These are phyloP conservation scores for Teunomyces pallodes DNA, from an alignment of 805 yeast genomes.

Conservation along the genomic window DNA sequence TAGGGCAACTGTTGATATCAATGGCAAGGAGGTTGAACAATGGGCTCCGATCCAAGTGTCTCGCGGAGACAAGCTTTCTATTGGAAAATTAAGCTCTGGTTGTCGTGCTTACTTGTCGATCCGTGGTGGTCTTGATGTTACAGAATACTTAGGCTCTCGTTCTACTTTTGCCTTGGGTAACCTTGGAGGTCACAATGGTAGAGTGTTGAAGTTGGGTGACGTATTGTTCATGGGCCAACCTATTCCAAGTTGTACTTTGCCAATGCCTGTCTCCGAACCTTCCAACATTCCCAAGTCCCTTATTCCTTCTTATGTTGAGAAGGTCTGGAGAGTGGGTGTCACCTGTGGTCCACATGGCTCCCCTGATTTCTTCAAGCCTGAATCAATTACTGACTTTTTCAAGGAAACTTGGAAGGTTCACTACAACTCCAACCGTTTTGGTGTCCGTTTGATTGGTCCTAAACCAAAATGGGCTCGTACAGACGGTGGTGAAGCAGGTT, in stretches of 20 bases:
- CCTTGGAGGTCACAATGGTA: slow-evolving; percentile 93
- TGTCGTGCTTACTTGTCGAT: slow-evolving; percentile 89
- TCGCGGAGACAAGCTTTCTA: slow-evolving; percentile 72
- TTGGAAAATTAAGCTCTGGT: slow-evolving; percentile 81
- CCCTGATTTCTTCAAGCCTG: slow-evolving; percentile 86
- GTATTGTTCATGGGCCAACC: slow-evolving; percentile 85
- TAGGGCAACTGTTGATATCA: slow-evolving; percentile 59
- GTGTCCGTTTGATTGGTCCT: slow-evolving; percentile 92
- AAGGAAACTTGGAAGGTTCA: slow-evolving; percentile 86
- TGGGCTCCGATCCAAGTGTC: slow-evolving; percentile 72
- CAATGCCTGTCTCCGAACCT: slow-evolving; percentile 71
- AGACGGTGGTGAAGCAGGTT: slow-evolving; percentile 97
- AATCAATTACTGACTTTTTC: slow-evolving; percentile 75
- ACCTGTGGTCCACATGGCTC: slow-evolving; percentile 98
- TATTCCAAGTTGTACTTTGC: slow-evolving; percentile 63
- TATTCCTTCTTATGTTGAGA: slow-evolving; percentile 51
- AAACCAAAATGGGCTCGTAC: slow-evolving; percentile 95
- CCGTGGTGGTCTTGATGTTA: slow-evolving; percentile 91
- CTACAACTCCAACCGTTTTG: slow-evolving; percentile 95
- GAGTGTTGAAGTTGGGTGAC: slow-evolving; percentile 89
- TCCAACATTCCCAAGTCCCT: slow-evolving; percentile 50
- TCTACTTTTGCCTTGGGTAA: slow-evolving; percentile 93
- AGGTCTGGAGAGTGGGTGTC: slow-evolving; percentile 83
- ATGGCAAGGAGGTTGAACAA: slow-evolving; percentile 54
- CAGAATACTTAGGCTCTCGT: slow-evolving; percentile 92